Evolutionary conservation across 2,329 filamentous ascomycete genomes (phyloP), one percentile per base, ranked within the genome.

Genomic region (Pseudogymnoascus sp.): DNA sequence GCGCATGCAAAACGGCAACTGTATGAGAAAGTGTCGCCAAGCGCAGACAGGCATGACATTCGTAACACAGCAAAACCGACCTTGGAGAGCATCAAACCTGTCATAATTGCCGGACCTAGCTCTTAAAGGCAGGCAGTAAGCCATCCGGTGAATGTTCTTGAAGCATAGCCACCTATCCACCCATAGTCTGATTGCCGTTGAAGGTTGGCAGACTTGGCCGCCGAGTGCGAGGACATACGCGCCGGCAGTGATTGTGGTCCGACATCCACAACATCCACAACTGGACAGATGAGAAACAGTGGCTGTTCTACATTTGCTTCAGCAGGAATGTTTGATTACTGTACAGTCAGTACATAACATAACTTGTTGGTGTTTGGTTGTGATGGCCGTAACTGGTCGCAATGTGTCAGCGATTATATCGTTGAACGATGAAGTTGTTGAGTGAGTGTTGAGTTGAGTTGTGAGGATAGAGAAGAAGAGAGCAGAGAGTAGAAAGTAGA

Each of bases 301-400:
- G 25, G 25, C 14, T 52, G 45, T 52, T 52, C 45, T 52, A 52
- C 25, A 52, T 52, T 52, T 52, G 45, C 45, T 52, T 52, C 45
- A 52, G 45, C 45, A 16, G 25, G 45, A 52, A 3, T 30, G 45
- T 52, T 52, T 12, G 42, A 28, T 1, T 3, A 9, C 19, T 23
- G 39, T 23, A 22, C 5, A 14, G n/a, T n/a, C n/a, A n/a, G n/a
- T 28, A 28, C 7, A 16, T 30, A 16, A n/a, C n/a, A n/a, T n/a
- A n/a, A n/a, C 11, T 11, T 16, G 23, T 52, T n/a, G n/a, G n/a
- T 16, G 14, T 28, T 52, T 52, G 45, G 45, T 52, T 52, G 41
- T n/a, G 30, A 9, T 25, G 41, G 41, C 12, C 16, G 9, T 39
- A 19, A n/a, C 39, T 42, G 39, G 39, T 42, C 19, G 39, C 9